Conservation (phyloP, 768 basidiomycete genomes). For the Ramaria sp. region DNA sequence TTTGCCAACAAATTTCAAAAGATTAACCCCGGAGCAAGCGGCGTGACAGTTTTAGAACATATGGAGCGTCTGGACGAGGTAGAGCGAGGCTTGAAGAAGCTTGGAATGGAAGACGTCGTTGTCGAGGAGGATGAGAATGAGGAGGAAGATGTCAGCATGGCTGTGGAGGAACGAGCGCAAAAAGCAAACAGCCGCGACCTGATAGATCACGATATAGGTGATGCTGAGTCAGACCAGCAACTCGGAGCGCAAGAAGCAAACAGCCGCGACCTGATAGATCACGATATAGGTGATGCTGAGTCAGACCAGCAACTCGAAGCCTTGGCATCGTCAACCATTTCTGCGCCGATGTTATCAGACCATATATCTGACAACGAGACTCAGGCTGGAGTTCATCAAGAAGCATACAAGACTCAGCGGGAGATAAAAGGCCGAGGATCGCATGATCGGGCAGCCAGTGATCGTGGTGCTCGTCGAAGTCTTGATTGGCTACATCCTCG, state of each 20-base stretch:
- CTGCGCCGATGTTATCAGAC: conserved; percentile 7
- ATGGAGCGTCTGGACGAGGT: conserved; percentile 77
- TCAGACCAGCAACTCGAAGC: background rate
- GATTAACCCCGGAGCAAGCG: conserved; percentile 78
- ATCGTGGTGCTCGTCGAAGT: conserved; percentile 14
- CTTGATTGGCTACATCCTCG: conserved; percentile 38
- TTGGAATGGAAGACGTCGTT: conserved; percentile 47
- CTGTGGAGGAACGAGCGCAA: conserved; percentile 39
- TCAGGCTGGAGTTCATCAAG: background rate
- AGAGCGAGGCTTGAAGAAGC: conserved; percentile 64
- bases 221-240: conserved; percentile 1
- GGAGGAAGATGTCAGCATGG: conserved; percentile 56
- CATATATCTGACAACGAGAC: conserved; percentile 1
- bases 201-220: conserved; percentile 1
- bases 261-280: conserved; percentile 1
- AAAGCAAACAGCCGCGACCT: background rate
- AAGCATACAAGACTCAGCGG: background rate
- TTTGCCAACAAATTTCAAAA: conserved; percentile 77
- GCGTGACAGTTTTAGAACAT: conserved; percentile 76
- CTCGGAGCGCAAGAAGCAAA: conserved; percentile 12
- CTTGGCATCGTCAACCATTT: conserved; percentile 3
- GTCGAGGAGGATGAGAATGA: conserved; percentile 38
- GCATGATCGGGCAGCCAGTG: conserved; percentile 7
- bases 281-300: conserved; percentile 3
- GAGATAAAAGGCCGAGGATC: background rate